A percentile compares a stretch with the other conserved stretches of the same genome.
Conservation (phyloP, 352 stramenopile species). For the Globisporangium cystogenes region DNA sequence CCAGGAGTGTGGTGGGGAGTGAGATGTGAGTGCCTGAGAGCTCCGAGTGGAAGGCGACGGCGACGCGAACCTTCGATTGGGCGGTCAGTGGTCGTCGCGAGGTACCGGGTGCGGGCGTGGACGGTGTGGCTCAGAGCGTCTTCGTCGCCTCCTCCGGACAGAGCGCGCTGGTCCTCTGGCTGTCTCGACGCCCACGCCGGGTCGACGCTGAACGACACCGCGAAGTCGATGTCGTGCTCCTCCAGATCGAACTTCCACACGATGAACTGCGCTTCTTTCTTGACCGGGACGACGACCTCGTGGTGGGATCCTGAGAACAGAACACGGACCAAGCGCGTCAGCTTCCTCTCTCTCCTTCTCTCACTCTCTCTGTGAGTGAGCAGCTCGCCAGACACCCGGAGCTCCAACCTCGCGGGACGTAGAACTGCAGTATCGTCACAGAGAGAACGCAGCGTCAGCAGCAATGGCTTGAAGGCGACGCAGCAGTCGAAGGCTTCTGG, state of each 20-base stretch:
- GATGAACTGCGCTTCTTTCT: conserved; percentile 47
- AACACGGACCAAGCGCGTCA: not conserved
- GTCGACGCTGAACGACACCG: conserved; percentile 36
- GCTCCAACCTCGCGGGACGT: not conserved
- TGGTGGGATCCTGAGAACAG: conserved; percentile 34
- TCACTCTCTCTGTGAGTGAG: not conserved
- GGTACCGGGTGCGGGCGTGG: conserved; percentile 57
- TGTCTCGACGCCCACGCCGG: conserved; percentile 18
- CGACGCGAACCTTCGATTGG: conserved; percentile 40
- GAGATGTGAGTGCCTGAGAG: no score
- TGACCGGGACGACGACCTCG: conserved; percentile 44
- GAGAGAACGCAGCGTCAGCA: not conserved
- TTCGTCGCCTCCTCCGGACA: conserved; percentile 10
- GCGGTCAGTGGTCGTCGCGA: conserved; percentile 34
- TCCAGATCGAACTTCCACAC: conserved; percentile 84
- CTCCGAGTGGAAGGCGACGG: not conserved
- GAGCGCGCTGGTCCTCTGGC: conserved; percentile 8
- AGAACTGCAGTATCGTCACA: not conserved
- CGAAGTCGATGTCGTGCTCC: conserved; percentile 79
- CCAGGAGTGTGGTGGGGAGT: not conserved
- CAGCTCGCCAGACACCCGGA: no score
- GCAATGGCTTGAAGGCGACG: not conserved
- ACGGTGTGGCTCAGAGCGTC: conserved; percentile 37
- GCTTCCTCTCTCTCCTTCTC: not conserved
- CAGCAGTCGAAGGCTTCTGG: no score